Evolutionary conservation across 2,329 filamentous ascomycete genomes (phyloP), one percentile per base, ranked within the genome.

Genomic region (Penicillium sp.): DNA sequence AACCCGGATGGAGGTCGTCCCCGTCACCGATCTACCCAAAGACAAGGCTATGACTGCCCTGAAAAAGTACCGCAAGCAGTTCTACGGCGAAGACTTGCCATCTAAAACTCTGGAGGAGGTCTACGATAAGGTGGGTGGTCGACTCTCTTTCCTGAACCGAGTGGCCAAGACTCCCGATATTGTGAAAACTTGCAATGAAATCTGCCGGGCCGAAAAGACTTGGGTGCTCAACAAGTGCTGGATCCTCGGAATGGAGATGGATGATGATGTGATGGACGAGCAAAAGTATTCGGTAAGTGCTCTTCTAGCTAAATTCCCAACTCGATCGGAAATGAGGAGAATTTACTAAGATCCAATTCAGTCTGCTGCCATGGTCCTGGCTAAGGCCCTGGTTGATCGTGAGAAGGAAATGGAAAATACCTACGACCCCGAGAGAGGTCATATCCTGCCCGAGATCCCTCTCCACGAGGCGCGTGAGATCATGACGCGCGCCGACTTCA

Each of bases 211-310:
- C 32, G 89, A 92, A 66, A 89, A 89, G 68, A 87, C 84, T 0
- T 92, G 89, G 89, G 87, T 91, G 61, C 72, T 91, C 17, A 91
- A 90, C 71, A 85, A 88, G 67, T 91, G 88, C 68, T 88, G 88
- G 78, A 89, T 91, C 47, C 78, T 92, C 1, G 89, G 89, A 15
- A 78, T 75, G 54, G 85, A 87, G 57, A 91, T 88, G 87, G 94
- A 97, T 62, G 94, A 97, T 72, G 94, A 99, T 68, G 94, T 97
- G 61, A 97, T 97, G 87, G 91, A 97, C 67, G 90, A 97, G 72
- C 91, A 97, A 69, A 97, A 97, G 71, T 97, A 91, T 79, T 90
- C 92, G 39, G 88, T 91, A 78, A 75, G 86, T 83, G 26, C 32
- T 51, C 6, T 12, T 20, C 29, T n/a, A 6, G 21, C 21, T 3